Conservation (phyloP, 108 stramenopile species). For the Skeletonema marinoi region DNA sequence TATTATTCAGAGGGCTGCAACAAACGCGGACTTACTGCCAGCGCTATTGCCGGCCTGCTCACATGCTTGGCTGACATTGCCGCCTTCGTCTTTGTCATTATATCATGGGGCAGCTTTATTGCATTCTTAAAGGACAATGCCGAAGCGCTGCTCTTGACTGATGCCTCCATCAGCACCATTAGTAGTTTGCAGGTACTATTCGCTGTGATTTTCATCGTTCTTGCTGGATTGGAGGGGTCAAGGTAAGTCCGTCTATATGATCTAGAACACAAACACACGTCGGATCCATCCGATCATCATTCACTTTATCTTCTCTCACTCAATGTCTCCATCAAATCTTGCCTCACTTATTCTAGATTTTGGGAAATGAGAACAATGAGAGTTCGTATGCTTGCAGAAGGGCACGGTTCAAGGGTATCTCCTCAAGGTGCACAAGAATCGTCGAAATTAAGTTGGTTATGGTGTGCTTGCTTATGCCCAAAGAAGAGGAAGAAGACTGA, state of each 20-base stretch:
- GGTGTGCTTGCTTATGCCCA: conserved; percentile 19
- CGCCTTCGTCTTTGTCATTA: conserved; percentile 14
- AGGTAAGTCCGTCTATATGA: conserved; percentile 15
- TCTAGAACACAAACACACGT: background rate
- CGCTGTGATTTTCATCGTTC: conserved; percentile 17
- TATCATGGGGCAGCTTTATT: conserved; percentile 26
- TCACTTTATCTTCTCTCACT: background rate
- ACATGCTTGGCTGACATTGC: conserved; percentile 18
- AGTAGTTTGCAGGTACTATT: conserved; percentile 16
- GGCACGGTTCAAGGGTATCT: background rate
- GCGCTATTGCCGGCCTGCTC: conserved; percentile 18
- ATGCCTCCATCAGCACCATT: conserved; percentile 12
- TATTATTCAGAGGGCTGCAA: conserved; percentile 26
- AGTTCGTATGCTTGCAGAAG: background rate
- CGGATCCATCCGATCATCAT: background rate
- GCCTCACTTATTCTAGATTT: background rate
- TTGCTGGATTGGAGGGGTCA: conserved; percentile 18
- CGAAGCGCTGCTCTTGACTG: conserved; percentile 13
- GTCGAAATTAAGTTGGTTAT: conserved; percentile 8
- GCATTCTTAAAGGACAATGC: conserved; percentile 27
- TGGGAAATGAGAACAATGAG: background rate
- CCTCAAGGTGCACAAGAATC: background rate
- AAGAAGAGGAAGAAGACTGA: conserved; percentile 27
- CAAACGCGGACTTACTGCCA: conserved; percentile 25
- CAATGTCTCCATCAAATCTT: background rate